Percentiles rank a stretch among this genome's conserved stretches.
Conservation (phyloP, 148 eudicot genomes). For the Rheum nobile region DNA sequence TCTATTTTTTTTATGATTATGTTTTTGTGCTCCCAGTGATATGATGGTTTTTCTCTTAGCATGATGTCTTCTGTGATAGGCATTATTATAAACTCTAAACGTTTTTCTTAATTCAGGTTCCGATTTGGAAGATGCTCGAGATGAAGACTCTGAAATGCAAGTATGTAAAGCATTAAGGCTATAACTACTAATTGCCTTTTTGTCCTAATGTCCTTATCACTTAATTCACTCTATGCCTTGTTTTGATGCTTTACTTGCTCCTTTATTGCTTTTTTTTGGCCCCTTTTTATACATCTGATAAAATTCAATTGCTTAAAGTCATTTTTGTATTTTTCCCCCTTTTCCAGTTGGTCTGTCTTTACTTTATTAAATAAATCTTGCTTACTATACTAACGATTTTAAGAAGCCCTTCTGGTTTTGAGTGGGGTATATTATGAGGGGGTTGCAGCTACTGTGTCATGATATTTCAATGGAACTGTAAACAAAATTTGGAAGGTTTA, state of each 20-base stretch:
- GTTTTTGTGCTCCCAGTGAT: not conserved
- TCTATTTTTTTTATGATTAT: not conserved
- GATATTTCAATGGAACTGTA: not conserved
- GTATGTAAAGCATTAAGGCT: conserved; percentile 28
- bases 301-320: not conserved
- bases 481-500: not conserved
- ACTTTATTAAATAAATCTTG: not conserved
- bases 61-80: not conserved
- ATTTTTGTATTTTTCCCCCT: not conserved
- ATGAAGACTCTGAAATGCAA: conserved; percentile 85
- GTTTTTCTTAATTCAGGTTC: conserved; percentile 42
- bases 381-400: not conserved
- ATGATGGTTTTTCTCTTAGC: not conserved
- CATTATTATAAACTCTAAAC: not conserved
- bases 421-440: not conserved
- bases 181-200: not conserved
- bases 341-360: not conserved
- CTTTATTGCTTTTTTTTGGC: not conserved
- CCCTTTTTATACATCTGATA: not conserved
- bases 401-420: not conserved
- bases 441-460: not conserved
- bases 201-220: not conserved
- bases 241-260: not conserved
- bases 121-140: conserved; percentile 90
- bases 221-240: not conserved